phyloP scores from a whole-genome alignment of 352 stramenopile species.

The Elongisporangium undulatum region DNA sequence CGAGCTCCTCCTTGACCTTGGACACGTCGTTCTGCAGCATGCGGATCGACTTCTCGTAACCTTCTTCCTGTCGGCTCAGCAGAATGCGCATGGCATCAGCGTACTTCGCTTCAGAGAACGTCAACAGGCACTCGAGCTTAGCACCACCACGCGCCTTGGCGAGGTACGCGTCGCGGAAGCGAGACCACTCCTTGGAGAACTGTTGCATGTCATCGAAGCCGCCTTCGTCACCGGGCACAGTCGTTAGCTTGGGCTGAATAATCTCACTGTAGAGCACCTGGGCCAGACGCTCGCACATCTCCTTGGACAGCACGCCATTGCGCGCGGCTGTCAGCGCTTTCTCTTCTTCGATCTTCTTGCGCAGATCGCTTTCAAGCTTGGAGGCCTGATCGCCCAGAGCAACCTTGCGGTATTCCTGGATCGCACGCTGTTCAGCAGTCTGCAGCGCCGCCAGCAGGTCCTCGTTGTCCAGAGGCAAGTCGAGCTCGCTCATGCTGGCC shows the following conservation, averaged over 20 bases:
- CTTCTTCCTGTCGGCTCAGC: slow-evolving; percentile 77
- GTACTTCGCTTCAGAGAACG: slow-evolving; percentile 77
- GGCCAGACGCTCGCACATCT: slow-evolving; percentile 75
- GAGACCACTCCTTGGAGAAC: slow-evolving; percentile 64
- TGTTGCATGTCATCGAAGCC: slow-evolving; percentile 78
- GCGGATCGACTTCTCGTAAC: slow-evolving; percentile 84
- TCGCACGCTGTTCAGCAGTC: slow-evolving; percentile 42
- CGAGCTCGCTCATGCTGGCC: slow-evolving; percentile 43
- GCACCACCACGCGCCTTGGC: slow-evolving; percentile 61
- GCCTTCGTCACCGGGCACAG: slow-evolving; percentile 36
- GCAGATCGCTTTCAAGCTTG: slow-evolving; percentile 62
- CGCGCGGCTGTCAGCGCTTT: slow-evolving; percentile 34
- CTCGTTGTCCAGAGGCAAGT: slow-evolving; percentile 68
- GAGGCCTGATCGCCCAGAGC: slow-evolving; percentile 64
- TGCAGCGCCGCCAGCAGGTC: slow-evolving; percentile 55
- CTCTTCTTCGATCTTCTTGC: slow-evolving; percentile 68
- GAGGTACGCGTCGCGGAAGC: slow-evolving; percentile 73
- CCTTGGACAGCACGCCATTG: slow-evolving; percentile 60
- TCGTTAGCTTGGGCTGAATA: slow-evolving; percentile 74
- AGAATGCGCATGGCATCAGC: slow-evolving; percentile 80
- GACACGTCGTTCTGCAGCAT: slow-evolving; percentile 63
- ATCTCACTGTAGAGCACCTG: slow-evolving; percentile 79
- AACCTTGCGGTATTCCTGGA: slow-evolving; percentile 50
- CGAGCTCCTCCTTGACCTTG: slow-evolving; percentile 80
- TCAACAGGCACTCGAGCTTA: slow-evolving; percentile 70